phyloP scores from a whole-genome alignment of 148 eudicot genomes.

The Selenicereus undatus region DNA sequence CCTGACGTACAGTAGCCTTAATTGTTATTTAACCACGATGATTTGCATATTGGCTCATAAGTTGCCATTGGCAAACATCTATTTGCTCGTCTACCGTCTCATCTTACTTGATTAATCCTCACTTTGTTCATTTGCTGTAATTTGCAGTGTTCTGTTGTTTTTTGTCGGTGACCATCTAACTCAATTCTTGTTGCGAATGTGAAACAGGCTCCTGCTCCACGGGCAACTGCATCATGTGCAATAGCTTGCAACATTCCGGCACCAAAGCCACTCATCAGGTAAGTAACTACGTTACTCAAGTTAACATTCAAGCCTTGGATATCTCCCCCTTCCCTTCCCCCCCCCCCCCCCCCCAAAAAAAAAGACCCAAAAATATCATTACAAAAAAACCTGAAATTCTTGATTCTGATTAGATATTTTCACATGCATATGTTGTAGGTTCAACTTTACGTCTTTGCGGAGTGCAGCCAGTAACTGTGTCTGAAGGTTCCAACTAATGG shows the following conservation, averaged over 20 bases:
- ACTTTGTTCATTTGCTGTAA: background rate
- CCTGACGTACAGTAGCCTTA: too few species aligned
- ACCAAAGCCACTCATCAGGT: slow-evolving; percentile 7
- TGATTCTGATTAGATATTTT: background rate
- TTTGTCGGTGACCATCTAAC: background rate
- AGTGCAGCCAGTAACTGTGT: background rate
- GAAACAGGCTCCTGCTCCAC: background rate
- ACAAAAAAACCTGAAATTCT: too few species aligned
- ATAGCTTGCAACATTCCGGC: background rate
- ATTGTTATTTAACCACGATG: too few species aligned
- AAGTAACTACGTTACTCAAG: background rate
- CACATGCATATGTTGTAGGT: background rate
- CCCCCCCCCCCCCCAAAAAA: background rate
- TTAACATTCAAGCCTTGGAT: background rate
- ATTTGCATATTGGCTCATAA: too few species aligned
- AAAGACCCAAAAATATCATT: too few species aligned
- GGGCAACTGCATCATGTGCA: background rate
- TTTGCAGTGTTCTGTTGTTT: background rate
- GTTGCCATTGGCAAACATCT: too few species aligned
- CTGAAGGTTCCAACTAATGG: background rate
- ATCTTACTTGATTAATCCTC: background rate
- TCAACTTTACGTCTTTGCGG: background rate
- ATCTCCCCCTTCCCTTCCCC: background rate
- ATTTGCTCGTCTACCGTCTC: background rate
- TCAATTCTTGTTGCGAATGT: background rate